Evolutionary conservation across 495 filamentous ascomycete species (phyloP).

Genomic region (Annulohypoxylon moriforme): DNA sequence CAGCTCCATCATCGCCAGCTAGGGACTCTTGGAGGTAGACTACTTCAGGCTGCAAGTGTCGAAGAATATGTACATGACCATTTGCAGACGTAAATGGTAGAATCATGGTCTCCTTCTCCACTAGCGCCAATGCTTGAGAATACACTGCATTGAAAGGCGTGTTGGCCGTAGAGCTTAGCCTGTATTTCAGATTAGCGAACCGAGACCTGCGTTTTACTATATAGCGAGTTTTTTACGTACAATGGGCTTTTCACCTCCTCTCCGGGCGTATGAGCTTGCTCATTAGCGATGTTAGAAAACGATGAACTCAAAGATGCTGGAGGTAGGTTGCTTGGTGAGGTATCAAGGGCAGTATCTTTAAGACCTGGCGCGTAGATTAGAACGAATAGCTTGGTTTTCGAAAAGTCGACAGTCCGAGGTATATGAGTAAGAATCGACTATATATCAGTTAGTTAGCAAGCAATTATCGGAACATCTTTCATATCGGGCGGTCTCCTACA

Average conservation of each 20-base stretch:
- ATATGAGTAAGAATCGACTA: slow-evolving; percentile 93
- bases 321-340: slow-evolving; percentile 58
- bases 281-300: slow-evolving; percentile 85
- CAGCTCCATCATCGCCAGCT: slow-evolving; percentile 74
- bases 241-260: slow-evolving; percentile 69
- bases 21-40: slow-evolving; percentile 87
- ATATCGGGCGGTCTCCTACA: slow-evolving; percentile 63
- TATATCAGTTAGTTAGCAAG: slow-evolving; percentile 31
- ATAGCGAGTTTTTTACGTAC: slow-evolving; percentile 50
- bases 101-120: slow-evolving; percentile 85
- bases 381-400: slow-evolving; percentile 78
- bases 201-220: background rate
- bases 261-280: slow-evolving; percentile 76
- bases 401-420: slow-evolving; percentile 74
- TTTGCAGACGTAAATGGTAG: slow-evolving; percentile 84
- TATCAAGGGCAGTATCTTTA: slow-evolving; percentile 69
- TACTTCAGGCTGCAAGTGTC: slow-evolving; percentile 82
- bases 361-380: slow-evolving; percentile 87
- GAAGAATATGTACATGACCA: slow-evolving; percentile 84
- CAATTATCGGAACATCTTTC: background rate
- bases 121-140: slow-evolving; percentile 76
- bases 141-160: slow-evolving; percentile 80
- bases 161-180: slow-evolving; percentile 51
- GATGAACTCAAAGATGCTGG: slow-evolving; percentile 81
- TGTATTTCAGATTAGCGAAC: slow-evolving; percentile 42